Percentiles rank a stretch among this genome's conserved stretches.
Conservation (phyloP, 371 early-diverging fungal species). For the Apophysomyces sp. region DNA sequence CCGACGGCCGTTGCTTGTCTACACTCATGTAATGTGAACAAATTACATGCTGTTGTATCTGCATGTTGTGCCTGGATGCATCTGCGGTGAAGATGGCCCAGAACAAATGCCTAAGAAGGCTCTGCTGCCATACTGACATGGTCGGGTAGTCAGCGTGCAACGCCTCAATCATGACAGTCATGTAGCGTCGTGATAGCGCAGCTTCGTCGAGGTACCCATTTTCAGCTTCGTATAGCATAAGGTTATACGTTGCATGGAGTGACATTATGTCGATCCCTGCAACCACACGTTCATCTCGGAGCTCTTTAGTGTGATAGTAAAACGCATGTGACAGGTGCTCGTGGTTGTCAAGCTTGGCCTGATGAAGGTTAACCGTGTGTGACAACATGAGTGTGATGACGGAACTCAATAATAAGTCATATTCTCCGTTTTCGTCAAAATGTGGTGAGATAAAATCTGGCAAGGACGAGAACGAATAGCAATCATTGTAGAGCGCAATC, state of each 20-base stretch:
- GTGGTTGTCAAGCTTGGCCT: conserved; percentile 21
- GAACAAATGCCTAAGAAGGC: conserved; percentile 19
- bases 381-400: conserved; percentile 20
- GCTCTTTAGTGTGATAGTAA: conserved; percentile 15
- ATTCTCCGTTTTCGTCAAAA: conserved; percentile 19
- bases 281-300: conserved; percentile 11
- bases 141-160: conserved; percentile 19
- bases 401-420: conserved; percentile 18
- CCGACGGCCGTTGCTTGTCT: conserved; percentile 25
- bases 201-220: conserved; percentile 20
- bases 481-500: conserved; percentile 26
- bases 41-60: conserved; percentile 19
- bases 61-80: conserved; percentile 15
- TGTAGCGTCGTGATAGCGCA: conserved; percentile 16
- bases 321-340: conserved; percentile 19
- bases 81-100: conserved; percentile 27
- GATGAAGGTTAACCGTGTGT: conserved; percentile 22
- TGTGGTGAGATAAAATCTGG: conserved; percentile 25
- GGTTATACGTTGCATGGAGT: conserved; percentile 21
- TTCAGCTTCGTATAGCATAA: conserved; percentile 25
- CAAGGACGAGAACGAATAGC: conserved; percentile 23
- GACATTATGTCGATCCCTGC: conserved; percentile 19
- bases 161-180: conserved; percentile 24
- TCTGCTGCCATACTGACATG: conserved; percentile 29
- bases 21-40: conserved; percentile 21